Base-by-base conservation (phyloP, 352 stramenopile genomes). In the Phytophthora fragariae region DNA sequence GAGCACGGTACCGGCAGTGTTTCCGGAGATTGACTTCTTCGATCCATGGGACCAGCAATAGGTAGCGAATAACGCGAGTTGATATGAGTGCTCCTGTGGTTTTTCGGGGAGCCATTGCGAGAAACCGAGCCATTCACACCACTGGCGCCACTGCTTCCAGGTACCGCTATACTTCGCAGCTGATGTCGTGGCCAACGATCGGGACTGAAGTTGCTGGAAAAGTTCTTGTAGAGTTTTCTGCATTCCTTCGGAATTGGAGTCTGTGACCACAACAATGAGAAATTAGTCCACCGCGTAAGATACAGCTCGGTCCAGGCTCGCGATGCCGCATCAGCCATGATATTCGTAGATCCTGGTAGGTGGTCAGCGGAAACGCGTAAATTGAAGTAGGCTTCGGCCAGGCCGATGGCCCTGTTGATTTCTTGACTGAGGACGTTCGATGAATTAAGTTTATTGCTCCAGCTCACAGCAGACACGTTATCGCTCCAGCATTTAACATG, bases 261-360 rank as follows among this genome's bases (percentile, higher is more conserved):
- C 44, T 65, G 58, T 62, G 37, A 24, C 67, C 56, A 39, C 1
- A n/a, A 33, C 2, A 12, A 35, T 50, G n/a, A n/a, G 14, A 65
- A 44, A 47, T 65, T 60, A 47, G 59, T 57, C 55, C 67, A 70
- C 0, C 7, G 50, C 1, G 19, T 55, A 21, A 11, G 10, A 31
- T 62, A 21, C 12, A 60, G 60, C 17, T 74, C 60, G 19, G 11
- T 46, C 61, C 68, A 73, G 1, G 60, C 53, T 21, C 71, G 12
- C 0, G 71, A 82, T 1, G 65, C 66, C 2, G 65, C 56, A 57
- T 77, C 72, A 0, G 71, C 72, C 76, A 80, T 73, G 35, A 41
- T 41, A 77, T 21, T 2, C 65, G 19, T 2, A 77, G 56, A 0
- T 68, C 63, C 24, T 1, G 24, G 24, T 27, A 27, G 24, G 24